These are phyloP conservation scores for Saccharomycopsis microspora DNA, from an alignment of 805 yeast genomes.

Conservation along the genomic window DNA sequence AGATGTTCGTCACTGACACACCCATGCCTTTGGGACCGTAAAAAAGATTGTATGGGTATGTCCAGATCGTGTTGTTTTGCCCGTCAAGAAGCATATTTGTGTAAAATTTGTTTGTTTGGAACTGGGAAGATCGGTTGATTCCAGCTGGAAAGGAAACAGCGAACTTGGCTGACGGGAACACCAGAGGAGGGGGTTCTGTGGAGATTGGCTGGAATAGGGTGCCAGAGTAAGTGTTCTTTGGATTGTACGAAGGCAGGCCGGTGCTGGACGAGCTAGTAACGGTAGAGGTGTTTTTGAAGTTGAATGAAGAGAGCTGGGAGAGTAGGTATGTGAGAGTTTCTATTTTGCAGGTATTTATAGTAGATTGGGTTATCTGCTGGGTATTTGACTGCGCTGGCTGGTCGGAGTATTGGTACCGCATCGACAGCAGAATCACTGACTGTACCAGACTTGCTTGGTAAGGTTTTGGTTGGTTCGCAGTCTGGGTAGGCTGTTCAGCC, in stretches of 20 bases:
- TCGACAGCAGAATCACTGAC: too few relatives aligned
- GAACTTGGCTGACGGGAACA: conserved; percentile 31
- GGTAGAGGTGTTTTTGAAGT: background rate
- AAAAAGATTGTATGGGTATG: conserved; percentile 50
- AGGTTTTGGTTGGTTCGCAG: too few relatives aligned
- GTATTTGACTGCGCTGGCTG: too few relatives aligned
- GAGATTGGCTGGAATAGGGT: conserved; percentile 31
- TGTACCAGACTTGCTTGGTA: too few relatives aligned
- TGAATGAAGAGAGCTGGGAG: too few relatives aligned
- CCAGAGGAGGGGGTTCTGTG: conserved; percentile 27
- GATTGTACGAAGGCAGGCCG: background rate
- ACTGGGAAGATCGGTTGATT: conserved; percentile 20
- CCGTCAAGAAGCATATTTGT: conserved; percentile 47
- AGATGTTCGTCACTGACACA: conserved; percentile 40
- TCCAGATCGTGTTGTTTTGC: conserved; percentile 43
- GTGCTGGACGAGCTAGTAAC: background rate
- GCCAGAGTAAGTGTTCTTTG: background rate
- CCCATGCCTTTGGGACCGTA: conserved; percentile 39
- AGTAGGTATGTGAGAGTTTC: too few relatives aligned
- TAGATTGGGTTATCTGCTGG: too few relatives aligned
- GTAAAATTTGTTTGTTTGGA: conserved; percentile 69
- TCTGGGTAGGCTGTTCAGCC: too few relatives aligned
- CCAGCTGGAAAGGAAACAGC: conserved; percentile 29
- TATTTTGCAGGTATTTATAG: too few relatives aligned
- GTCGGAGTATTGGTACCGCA: too few relatives aligned